phyloP scores from a whole-genome alignment of 257 asterid genomes.

The Phtheirospermum japonicum region DNA sequence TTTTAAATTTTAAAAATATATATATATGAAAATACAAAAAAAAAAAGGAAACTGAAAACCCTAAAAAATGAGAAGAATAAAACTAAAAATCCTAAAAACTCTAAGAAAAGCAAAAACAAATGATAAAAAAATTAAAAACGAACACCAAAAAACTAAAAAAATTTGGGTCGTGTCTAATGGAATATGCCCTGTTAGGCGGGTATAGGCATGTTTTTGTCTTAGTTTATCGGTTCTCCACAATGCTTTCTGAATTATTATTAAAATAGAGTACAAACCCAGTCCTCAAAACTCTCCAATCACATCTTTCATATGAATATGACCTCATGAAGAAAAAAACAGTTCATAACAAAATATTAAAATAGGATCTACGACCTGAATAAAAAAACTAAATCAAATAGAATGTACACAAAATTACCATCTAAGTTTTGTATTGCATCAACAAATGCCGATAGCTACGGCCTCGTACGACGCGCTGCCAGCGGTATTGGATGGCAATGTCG shows the following conservation, averaged over 20 bases:
- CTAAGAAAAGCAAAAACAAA: no score
- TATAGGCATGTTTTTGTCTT: not conserved
- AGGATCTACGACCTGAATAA: slow-evolving; percentile 3
- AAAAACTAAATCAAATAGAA: slow-evolving; percentile 10
- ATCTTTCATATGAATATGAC: not conserved
- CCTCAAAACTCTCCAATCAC: not conserved
- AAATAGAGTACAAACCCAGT: not conserved
- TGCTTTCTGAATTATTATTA: not conserved
- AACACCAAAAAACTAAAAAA: no score
- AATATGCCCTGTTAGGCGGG: no score
- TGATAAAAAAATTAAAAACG: no score
- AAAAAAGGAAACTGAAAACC: no score
- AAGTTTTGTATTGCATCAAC: slow-evolving; percentile 34
- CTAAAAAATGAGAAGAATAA: no score
- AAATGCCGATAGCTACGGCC: slow-evolving; percentile 96
- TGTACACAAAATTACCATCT: slow-evolving; percentile 30
- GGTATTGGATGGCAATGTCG: slow-evolving; percentile 47
- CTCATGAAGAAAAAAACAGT: not conserved
- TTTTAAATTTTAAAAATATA: no score
- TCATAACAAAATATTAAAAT: not conserved
- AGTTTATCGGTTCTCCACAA: not conserved
- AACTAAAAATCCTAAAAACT: no score
- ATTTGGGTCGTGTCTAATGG: no score
- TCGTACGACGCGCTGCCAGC: slow-evolving; percentile 72
- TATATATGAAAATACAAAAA: no score